Percentiles rank a stretch among this genome's conserved stretches.
These are phyloP conservation scores for Salix caprea DNA, from an alignment of 345 rosid species.

Conservation along the genomic window DNA sequence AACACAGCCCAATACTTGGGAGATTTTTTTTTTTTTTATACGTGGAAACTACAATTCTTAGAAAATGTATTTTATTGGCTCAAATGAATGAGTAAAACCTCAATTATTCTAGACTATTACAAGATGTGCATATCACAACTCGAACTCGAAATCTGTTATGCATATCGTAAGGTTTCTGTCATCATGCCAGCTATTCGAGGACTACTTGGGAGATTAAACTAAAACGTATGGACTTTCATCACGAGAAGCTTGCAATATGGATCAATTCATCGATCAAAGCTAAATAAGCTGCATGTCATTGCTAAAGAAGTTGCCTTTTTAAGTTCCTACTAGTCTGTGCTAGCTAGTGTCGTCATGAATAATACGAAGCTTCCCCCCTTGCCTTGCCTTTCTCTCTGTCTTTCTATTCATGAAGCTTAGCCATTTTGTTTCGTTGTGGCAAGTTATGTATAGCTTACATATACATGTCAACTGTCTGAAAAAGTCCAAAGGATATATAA, in stretches of 20 bases:
- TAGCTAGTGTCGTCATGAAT: neutral
- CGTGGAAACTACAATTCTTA: no score
- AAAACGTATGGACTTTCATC: neutral
- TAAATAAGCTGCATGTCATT: neutral
- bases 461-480: neutral
- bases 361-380: neutral
- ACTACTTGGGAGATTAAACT: no score
- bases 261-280: neutral
- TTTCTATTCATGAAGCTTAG: no score
- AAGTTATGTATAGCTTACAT: no score
- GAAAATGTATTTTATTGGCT: no score
- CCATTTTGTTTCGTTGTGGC: no score
- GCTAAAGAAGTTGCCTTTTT: neutral
- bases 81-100: no score
- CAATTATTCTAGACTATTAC: no score
- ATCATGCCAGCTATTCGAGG: no score
- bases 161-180: accelerated
- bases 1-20: neutral
- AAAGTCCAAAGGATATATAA: neutral
- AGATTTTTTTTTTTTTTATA: neutral
- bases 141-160: no score
- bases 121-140: accelerated
- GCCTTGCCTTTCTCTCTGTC: neutral
- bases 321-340: neutral
- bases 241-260: neutral